These are phyloP conservation scores for Spirogloea muscicola DNA, from an alignment of 139 green algal species.

Conservation along the genomic window DNA sequence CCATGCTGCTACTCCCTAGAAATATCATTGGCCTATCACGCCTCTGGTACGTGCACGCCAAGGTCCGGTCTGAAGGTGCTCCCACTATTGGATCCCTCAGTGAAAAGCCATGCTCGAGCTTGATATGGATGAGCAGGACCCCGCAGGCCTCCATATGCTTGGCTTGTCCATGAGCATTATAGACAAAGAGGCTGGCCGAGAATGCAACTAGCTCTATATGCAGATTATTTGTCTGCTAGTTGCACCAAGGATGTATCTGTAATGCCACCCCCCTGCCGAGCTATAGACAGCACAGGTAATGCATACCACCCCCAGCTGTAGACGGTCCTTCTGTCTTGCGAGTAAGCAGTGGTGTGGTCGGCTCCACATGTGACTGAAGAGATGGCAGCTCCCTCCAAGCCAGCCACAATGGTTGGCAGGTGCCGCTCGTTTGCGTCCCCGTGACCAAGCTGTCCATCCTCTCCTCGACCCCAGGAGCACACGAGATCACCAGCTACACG, in stretches of 20 bases:
- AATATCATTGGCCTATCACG: no score
- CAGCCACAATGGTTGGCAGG: conserved; percentile 6
- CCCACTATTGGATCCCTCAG: not conserved
- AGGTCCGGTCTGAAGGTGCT: not conserved
- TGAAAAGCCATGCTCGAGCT: not conserved
- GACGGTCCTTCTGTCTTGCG: conserved; percentile 46
- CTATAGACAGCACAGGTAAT: not conserved
- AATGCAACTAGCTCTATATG: no score
- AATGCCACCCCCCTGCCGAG: not conserved
- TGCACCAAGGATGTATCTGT: no score
- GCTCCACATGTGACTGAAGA: conserved; percentile 65
- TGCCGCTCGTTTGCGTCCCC: conserved; percentile 29
- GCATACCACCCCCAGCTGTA: conserved; percentile 79
- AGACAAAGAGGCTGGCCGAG: not conserved
- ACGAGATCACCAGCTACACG: conserved; percentile 33
- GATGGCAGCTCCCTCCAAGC: conserved; percentile 49
- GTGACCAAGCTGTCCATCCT: conserved; percentile 72
- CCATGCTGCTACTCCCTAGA: no score
- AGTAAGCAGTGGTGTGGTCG: conserved; percentile 77
- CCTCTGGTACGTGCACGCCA: not conserved
- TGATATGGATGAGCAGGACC: no score
- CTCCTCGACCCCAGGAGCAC: conserved; percentile 70
- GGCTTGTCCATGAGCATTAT: not conserved
- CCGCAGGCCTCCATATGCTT: no score
- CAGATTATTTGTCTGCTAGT: no score